These are phyloP conservation scores for Pezicula carpinea DNA, from an alignment of 2,329 filamentous ascomycete genomes.

Conservation along the genomic window DNA sequence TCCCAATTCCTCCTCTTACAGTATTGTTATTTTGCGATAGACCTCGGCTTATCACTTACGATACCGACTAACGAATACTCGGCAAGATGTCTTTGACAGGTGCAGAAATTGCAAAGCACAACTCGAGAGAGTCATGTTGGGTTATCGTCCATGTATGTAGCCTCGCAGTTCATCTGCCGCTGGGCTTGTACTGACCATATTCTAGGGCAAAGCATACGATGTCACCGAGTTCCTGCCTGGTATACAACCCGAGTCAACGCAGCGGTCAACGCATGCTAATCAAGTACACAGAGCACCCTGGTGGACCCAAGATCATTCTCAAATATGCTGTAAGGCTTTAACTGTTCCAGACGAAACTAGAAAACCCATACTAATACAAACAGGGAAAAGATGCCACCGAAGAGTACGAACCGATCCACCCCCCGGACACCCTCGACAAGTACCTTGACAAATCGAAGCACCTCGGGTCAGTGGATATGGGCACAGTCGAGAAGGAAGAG, in stretches of 20 bases:
- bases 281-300: conserved; percentile 66
- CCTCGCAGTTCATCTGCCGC: not conserved
- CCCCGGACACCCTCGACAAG: conserved; percentile 80
- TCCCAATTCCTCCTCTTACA: not conserved
- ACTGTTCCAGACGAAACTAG: not conserved
- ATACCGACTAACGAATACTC: not conserved
- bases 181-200: conserved; percentile 15
- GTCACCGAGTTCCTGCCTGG: conserved; percentile 84
- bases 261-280: conserved; percentile 6
- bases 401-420: conserved; percentile 85
- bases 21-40: not conserved
- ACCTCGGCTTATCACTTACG: conserved; percentile 7
- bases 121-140: conserved; percentile 81
- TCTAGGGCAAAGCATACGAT: conserved; percentile 76
- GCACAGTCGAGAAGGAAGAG: conserved; percentile 64
- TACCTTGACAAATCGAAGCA: conserved; percentile 84
- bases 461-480: conserved; percentile 85
- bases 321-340: conserved; percentile 68
- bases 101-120: conserved; percentile 66
- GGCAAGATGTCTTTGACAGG: conserved; percentile 38
- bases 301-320: conserved; percentile 87
- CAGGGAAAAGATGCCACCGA: conserved; percentile 85
- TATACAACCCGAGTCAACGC: conserved; percentile 29
- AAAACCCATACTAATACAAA: not conserved
- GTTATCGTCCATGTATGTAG: conserved; percentile 70